Evolutionary conservation across 2,329 filamentous ascomycete genomes (phyloP).

Genomic region (Aspergillus vadensis): DNA sequence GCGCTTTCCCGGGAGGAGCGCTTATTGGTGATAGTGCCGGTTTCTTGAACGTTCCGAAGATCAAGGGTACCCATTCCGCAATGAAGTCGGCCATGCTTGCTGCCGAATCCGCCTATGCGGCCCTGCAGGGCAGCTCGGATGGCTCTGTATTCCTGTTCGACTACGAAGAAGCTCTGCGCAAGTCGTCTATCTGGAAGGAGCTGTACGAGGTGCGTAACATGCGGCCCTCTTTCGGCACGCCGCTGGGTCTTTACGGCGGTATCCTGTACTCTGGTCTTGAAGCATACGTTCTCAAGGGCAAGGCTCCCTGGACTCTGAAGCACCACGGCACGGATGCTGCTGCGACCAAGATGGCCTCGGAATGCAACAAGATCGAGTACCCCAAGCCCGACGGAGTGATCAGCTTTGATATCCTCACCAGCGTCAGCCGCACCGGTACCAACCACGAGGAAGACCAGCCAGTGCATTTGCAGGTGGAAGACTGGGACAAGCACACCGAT

Average conservation of each 20-base stretch:
- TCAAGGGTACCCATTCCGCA: conserved; percentile 96
- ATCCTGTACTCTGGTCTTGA: conserved; percentile 91
- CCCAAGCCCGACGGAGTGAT: conserved; percentile 95
- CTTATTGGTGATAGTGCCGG: conserved; percentile 95
- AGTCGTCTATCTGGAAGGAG: conserved; percentile 90
- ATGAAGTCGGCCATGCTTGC: conserved; percentile 98
- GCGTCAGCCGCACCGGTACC: conserved; percentile 90
- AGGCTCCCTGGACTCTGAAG: conserved; percentile 86
- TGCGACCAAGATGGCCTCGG: conserved; percentile 76
- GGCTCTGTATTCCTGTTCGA: conserved; percentile 88
- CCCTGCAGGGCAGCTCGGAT: conserved; percentile 60
- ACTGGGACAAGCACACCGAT: conserved; percentile 88
- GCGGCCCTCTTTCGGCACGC: conserved; percentile 88
- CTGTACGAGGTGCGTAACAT: conserved; percentile 95
- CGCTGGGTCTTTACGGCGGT: conserved; percentile 85
- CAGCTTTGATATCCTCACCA: conserved; percentile 93
- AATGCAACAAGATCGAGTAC: conserved; percentile 89
- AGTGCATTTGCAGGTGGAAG: conserved; percentile 89
- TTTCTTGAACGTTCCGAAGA: conserved; percentile 96
- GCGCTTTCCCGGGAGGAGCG: conserved; percentile 92
- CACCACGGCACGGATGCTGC: conserved; percentile 77
- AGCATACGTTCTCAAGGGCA: conserved; percentile 82
- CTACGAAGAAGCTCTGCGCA: conserved; percentile 86
- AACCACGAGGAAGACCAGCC: conserved; percentile 99
- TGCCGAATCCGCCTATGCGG: conserved; percentile 83